These are phyloP conservation scores for Xylaria intraflava DNA, from an alignment of 495 filamentous ascomycete genomes.

Conservation along the genomic window DNA sequence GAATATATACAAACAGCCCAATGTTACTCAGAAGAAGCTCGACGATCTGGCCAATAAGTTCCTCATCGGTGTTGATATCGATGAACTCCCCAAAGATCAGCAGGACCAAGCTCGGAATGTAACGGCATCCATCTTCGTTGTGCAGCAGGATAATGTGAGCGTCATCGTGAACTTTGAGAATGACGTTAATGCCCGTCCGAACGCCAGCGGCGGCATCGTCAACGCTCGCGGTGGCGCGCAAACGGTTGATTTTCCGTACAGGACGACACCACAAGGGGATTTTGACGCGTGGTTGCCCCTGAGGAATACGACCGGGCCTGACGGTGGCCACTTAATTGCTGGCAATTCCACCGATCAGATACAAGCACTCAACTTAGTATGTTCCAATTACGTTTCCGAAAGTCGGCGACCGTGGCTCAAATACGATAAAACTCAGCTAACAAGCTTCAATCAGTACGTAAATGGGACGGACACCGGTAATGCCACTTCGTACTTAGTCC, in stretches of 20 bases:
- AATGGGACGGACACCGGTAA: slow-evolving; percentile 60
- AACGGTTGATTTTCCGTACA: slow-evolving; percentile 47
- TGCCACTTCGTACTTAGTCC: slow-evolving; percentile 69
- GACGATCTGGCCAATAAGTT: slow-evolving; percentile 64
- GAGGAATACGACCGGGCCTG: slow-evolving; percentile 42
- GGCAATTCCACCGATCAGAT: slow-evolving; percentile 57
- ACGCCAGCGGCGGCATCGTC: slow-evolving; percentile 28
- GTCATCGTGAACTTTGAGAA: slow-evolving; percentile 59
- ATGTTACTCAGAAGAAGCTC: slow-evolving; percentile 53
- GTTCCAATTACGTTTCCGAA: background rate
- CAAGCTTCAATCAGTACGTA: slow-evolving; percentile 36
- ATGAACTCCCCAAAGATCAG: slow-evolving; percentile 51
- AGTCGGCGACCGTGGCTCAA: background rate
- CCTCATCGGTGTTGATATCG: slow-evolving; percentile 55
- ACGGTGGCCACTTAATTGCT: slow-evolving; percentile 38
- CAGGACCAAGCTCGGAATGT: slow-evolving; percentile 64
- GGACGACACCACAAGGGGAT: slow-evolving; percentile 59
- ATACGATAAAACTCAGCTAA: background rate
- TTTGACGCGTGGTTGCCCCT: slow-evolving; percentile 61
- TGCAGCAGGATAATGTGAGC: slow-evolving; percentile 58
- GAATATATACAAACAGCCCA: slow-evolving; percentile 71
- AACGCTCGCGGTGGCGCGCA: slow-evolving; percentile 47
- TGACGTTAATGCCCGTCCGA: slow-evolving; percentile 25
- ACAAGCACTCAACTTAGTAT: slow-evolving; percentile 54
- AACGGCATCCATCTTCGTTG: slow-evolving; percentile 61